Conservation (phyloP, 2,329 filamentous ascomycete species). For the Orbilia oligospora region DNA sequence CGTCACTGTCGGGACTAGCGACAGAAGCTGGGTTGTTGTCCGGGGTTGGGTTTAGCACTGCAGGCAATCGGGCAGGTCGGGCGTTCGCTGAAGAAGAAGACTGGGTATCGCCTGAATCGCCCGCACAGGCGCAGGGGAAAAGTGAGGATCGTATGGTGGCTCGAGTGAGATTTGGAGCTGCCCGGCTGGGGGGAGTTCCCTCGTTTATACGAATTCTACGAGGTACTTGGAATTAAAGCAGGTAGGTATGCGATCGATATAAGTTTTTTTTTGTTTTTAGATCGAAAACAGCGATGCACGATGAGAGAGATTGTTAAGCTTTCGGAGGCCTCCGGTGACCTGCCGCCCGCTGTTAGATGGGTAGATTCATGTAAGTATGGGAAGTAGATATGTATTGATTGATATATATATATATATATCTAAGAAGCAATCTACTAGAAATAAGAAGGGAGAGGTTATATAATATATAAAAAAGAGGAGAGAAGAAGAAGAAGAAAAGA, state of each 20-base stretch:
- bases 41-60: conserved; percentile 32
- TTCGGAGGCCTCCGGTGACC: conserved; percentile 2
- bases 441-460: background rate
- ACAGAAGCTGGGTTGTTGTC: conserved; percentile 2
- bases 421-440: background rate
- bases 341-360: background rate
- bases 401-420: too few species aligned
- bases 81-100: conserved; percentile 52
- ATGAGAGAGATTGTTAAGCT: background rate
- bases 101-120: conserved; percentile 58
- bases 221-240: background rate
- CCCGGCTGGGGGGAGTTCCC: conserved; percentile 43
- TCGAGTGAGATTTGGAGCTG: conserved; percentile 41
- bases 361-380: too few species aligned
- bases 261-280: background rate
- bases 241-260: too few species aligned
- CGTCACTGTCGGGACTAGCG: conserved; percentile 14
- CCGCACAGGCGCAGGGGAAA: conserved; percentile 56
- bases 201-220: background rate
- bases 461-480: too few species aligned
- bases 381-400: too few species aligned
- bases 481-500: background rate
- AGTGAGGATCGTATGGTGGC: conserved; percentile 59
- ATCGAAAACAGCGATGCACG: background rate
- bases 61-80: conserved; percentile 59